Percentiles rank a stretch among this genome's conserved stretches.
Conservation (phyloP, 1,284 basidiomycete genomes). For the Schizopora paradoxa region DNA sequence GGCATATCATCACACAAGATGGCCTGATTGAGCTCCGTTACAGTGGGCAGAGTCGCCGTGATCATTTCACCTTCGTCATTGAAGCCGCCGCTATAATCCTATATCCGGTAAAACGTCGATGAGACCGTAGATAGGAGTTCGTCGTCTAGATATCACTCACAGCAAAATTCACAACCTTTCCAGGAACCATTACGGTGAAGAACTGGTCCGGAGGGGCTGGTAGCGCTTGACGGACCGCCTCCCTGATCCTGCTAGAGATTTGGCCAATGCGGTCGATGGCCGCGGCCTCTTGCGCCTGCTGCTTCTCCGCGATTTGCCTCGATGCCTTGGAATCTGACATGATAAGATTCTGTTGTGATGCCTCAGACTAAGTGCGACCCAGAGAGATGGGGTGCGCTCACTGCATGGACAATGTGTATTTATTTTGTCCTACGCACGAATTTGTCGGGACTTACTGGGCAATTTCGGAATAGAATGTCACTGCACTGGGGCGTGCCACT, state of each 20-base stretch:
- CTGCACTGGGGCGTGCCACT: no score
- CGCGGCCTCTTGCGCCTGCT: no score
- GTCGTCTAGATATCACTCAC: background rate
- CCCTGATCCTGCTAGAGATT: slow-evolving; percentile 2
- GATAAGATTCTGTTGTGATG: no score
- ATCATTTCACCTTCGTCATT: slow-evolving; percentile 1
- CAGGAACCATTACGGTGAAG: slow-evolving; percentile 5
- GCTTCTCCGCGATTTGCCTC: no score
- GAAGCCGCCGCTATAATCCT: background rate
- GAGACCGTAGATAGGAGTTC: background rate
- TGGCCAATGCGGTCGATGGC: no score
- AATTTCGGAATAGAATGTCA: no score
- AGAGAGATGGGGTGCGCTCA: no score
- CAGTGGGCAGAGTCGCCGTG: background rate
- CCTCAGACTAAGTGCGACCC: no score
- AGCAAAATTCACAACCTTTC: slow-evolving; percentile 5
- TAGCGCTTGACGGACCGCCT: background rate
- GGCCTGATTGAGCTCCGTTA: slow-evolving; percentile 7
- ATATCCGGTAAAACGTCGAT: background rate
- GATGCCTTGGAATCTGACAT: no score
- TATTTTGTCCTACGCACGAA: no score
- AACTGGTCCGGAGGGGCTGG: slow-evolving; percentile 4
- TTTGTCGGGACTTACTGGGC: no score
- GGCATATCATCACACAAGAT: slow-evolving; percentile 8
- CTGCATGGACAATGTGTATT: no score